Conservation (phyloP, 73 alveolate genomes). For the Paramecium sexaurelia region DNA sequence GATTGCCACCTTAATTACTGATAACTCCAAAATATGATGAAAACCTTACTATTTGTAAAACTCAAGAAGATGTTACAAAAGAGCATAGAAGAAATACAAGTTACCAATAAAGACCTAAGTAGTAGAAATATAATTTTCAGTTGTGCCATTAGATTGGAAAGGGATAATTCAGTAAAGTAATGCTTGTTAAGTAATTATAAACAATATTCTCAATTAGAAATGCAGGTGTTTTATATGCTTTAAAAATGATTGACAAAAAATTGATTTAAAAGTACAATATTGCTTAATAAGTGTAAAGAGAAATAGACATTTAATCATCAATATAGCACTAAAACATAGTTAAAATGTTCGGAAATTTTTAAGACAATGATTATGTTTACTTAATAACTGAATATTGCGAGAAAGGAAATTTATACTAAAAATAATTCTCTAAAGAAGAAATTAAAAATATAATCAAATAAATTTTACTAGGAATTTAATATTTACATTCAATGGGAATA, state of each 20-base stretch:
- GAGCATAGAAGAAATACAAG: slow-evolving; percentile 14
- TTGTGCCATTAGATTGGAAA: slow-evolving; percentile 41
- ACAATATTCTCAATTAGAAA: not conserved
- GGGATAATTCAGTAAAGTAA: slow-evolving; percentile 7
- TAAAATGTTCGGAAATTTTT: not conserved
- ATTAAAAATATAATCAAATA: not conserved
- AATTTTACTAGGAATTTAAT: not conserved
- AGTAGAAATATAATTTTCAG: slow-evolving; percentile 3
- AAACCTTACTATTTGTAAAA: not conserved
- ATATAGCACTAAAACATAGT: not conserved
- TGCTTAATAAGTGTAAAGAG: not conserved
- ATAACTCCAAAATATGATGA: slow-evolving; percentile 23
- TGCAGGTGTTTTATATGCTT: not conserved
- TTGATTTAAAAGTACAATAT: not conserved
- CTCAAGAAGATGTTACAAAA: not conserved
- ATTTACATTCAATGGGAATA: not conserved
- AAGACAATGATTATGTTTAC: not conserved
- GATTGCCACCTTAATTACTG: not conserved
- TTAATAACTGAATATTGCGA: slow-evolving; percentile 14
- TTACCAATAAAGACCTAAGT: not conserved
- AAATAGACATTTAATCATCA: not conserved
- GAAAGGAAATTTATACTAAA: slow-evolving; percentile 15
- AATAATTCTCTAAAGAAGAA: slow-evolving; percentile 2
- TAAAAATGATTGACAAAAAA: slow-evolving; percentile 28
- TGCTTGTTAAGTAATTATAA: not conserved